These are phyloP conservation scores for Dunaliella primolecta DNA, from an alignment of 139 green algal species.

Conservation along the genomic window DNA sequence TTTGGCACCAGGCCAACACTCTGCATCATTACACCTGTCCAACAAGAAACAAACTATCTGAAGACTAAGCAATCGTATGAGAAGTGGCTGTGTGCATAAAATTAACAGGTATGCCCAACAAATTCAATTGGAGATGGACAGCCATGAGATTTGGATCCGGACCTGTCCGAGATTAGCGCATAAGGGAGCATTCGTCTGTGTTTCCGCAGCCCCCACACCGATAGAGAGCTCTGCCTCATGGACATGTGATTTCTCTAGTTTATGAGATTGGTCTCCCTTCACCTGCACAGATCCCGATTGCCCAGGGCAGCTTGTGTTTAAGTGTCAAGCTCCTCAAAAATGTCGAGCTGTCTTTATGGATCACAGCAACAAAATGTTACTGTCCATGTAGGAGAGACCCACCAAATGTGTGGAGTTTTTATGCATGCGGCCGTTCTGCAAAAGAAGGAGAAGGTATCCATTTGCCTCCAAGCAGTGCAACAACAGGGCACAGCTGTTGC, in stretches of 20 bases:
- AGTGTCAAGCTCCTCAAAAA: not conserved
- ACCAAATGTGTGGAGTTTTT: constrained; percentile 71
- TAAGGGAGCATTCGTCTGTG: constrained; percentile 40
- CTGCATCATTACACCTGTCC: not conserved
- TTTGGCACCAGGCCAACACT: too few relatives aligned
- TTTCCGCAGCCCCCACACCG: not conserved
- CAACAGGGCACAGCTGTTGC: not conserved
- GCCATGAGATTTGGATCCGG: too few relatives aligned
- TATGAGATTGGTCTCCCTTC: constrained; percentile 19
- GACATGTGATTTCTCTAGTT: constrained; percentile 62
- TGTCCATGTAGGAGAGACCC: too few relatives aligned
- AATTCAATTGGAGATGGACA: too few relatives aligned
- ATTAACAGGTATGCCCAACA: not conserved
- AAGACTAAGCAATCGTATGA: too few relatives aligned
- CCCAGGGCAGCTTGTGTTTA: not conserved
- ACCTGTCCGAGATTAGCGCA: constrained; percentile 31
- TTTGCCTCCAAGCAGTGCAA: not conserved
- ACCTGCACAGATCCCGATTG: constrained; percentile 9
- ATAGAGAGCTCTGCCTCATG: constrained; percentile 48
- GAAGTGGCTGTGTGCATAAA: too few relatives aligned
- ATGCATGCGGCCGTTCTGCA: constrained; percentile 36
- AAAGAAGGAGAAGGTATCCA: not conserved
- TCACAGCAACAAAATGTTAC: too few relatives aligned
- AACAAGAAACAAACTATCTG: too few relatives aligned
- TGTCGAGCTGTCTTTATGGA: not conserved